Percentiles rank a stretch among this genome's conserved stretches.
Conservation (phyloP, 2,329 filamentous ascomycete species). For the Ambrosiella beaveri region DNA sequence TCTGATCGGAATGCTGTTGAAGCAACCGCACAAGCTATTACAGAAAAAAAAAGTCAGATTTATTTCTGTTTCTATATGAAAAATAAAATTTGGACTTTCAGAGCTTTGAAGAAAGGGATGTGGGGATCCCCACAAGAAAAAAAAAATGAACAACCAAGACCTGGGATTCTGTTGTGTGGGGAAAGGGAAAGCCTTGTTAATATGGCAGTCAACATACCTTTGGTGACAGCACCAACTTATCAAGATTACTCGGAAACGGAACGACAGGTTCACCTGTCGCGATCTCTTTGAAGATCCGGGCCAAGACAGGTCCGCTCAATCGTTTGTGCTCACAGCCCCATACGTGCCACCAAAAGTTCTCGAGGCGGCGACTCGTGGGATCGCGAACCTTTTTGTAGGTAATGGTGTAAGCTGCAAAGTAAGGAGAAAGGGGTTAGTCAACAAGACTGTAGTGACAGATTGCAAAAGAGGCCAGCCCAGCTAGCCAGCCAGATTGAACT, state of each 20-base stretch:
- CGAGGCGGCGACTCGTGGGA: constrained; percentile 43
- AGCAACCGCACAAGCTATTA: not conserved
- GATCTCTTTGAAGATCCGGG: constrained; percentile 39
- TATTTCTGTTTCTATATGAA: not conserved
- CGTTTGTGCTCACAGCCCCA: constrained; percentile 40
- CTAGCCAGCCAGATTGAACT: constrained; percentile 5
- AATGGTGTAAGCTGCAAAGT: constrained; percentile 37
- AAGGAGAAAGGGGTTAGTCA: not conserved
- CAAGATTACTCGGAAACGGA: constrained; percentile 34
- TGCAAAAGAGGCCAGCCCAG: not conserved
- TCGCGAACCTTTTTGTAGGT: constrained; percentile 41
- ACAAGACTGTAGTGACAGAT: not conserved
- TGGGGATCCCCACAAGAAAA: not conserved
- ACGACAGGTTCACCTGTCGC: constrained; percentile 40
- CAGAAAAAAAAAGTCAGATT: not conserved
- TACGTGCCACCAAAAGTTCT: constrained; percentile 51
- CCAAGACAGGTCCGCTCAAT: constrained; percentile 35
- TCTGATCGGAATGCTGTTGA: not conserved
- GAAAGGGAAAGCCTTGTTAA: not conserved
- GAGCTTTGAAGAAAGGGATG: not conserved
- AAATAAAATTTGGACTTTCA: constrained; percentile 18
- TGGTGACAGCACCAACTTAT: constrained; percentile 34
- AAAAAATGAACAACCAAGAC: not conserved
- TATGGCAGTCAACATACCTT: constrained; percentile 15
- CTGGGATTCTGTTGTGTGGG: not conserved